A percentile compares a stretch with the other conserved stretches of the same genome.
These are phyloP conservation scores for Trichoderma polysporum DNA, from an alignment of 2,329 filamentous ascomycete species.

Conservation along the genomic window DNA sequence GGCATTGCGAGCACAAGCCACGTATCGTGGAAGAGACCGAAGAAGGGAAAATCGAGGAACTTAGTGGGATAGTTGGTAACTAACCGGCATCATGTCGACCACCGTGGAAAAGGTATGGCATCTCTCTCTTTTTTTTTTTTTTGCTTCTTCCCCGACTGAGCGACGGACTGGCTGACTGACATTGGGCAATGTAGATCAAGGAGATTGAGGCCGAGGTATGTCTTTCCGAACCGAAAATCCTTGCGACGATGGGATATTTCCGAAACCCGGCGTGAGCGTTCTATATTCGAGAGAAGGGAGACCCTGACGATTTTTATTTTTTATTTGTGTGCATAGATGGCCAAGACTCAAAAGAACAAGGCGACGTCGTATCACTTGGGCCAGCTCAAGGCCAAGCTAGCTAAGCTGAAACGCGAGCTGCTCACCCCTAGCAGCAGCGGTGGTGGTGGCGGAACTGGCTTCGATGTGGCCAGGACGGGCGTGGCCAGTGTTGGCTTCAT, in stretches of 20 bases:
- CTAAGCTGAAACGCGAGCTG: constrained; percentile 95
- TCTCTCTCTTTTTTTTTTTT: neutral
- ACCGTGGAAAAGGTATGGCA: constrained; percentile 84
- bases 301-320: constrained; percentile 19
- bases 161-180: constrained; percentile 18
- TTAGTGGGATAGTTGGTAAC: neutral
- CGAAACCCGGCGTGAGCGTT: neutral
- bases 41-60: neutral
- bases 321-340: constrained; percentile 63
- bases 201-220: constrained; percentile 91
- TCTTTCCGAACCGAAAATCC: constrained; percentile 24
- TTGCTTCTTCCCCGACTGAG: neutral
- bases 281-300: neutral
- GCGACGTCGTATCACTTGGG: constrained; percentile 90
- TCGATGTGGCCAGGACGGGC: constrained; percentile 96
- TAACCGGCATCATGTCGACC: constrained; percentile 76
- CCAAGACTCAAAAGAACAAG: constrained; percentile 96
- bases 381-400: constrained; percentile 96
- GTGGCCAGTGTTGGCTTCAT: constrained; percentile 97
- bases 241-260: neutral
- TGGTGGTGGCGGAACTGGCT: constrained; percentile 82
- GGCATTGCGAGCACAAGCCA: neutral
- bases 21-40: neutral
- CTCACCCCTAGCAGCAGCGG: constrained; percentile 82
- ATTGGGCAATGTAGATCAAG: constrained; percentile 69